These are phyloP conservation scores for Earliella scabrosa DNA, from an alignment of 1,284 basidiomycete genomes.

Conservation along the genomic window DNA sequence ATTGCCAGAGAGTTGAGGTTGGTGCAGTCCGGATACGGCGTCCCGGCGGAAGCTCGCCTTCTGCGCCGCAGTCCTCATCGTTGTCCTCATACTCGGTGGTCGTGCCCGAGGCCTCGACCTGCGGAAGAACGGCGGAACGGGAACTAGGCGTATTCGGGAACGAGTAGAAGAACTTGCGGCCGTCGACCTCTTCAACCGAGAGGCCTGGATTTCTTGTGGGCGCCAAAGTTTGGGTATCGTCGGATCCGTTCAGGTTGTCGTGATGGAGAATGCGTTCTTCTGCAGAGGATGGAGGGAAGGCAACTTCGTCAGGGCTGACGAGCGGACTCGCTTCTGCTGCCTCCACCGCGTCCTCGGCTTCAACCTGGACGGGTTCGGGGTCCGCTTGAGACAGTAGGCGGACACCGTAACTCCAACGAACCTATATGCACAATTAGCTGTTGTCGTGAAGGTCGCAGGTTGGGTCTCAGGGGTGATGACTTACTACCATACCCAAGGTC, in stretches of 20 bases:
- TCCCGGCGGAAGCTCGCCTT: constrained; percentile 38
- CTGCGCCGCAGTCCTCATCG: constrained; percentile 39
- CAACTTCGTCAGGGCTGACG: constrained; percentile 31
- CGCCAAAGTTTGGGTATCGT: constrained; percentile 17
- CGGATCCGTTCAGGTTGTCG: constrained; percentile 24
- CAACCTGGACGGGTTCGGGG: constrained; percentile 33
- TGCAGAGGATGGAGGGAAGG: constrained; percentile 30
- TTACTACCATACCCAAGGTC: constrained; percentile 90
- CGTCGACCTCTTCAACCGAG: constrained; percentile 20
- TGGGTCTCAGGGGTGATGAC: constrained; percentile 36
- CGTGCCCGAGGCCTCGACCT: constrained; percentile 17
- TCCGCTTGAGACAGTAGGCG: constrained; percentile 78
- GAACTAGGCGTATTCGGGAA: constrained; percentile 64
- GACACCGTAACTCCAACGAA: constrained; percentile 92
- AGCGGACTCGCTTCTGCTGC: constrained; percentile 28
- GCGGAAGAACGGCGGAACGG: constrained; percentile 7
- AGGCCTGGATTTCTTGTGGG: constrained; percentile 19
- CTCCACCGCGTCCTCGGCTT: constrained; percentile 18
- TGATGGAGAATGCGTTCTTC: constrained; percentile 29
- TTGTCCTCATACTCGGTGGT: constrained; percentile 36
- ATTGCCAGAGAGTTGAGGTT: constrained; percentile 36
- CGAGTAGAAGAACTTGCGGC: constrained; percentile 53
- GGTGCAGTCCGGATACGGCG: constrained; percentile 32
- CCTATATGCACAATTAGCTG: constrained; percentile 41
- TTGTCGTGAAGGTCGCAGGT: background rate